Base-by-base conservation (phyloP, 2,329 filamentous ascomycete species). In the Monilinia fructicola region DNA sequence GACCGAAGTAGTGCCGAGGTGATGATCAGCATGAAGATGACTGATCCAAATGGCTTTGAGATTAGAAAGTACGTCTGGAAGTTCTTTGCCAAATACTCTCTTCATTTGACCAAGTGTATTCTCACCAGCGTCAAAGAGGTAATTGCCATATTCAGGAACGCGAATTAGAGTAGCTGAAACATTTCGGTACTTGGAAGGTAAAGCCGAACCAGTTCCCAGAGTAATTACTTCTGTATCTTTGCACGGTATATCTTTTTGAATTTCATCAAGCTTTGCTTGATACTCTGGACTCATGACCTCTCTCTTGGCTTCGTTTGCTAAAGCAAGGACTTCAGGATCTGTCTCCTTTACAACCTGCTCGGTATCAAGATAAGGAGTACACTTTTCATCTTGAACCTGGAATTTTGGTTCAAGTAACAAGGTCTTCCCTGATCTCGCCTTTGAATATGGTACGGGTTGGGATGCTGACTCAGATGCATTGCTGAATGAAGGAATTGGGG, bases 21-120 rank as follows among this genome's bases (percentile, higher is more conserved):
- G 95, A 78, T 99, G 95, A 79, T 99, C 95, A 5, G 95, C 95
- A 78, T 99, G 95, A 69, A 96, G 82, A 79, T 99, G 95, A 77
- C 92, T 96, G 78, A 99, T 95, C 87, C 92, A 96, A 69, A 99
- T 89, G 71, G 87, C 86, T 64, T 88, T 89, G 54, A 99, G 82
- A 69, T 96, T 88, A 67, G 82, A 84, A n/a, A 99, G 81, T 16
- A 97, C 83, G n/a, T 88, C 82, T 38, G 81, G 81, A 4, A 94
- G 80, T 70, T 91, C 84, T 5, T 87, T 82, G 7, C 84, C 83
- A 73, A 90, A 94, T 0, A 91, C 82, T 61, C 95, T 90, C 67
- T 86, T 87, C 50, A 99, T 80, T 76, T 97, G 93, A 14, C 94
- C 94, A 11, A 98, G 80, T 0, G 95, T 97, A 74, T 92, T 93